These are phyloP conservation scores for Exophiala alcalophila DNA, from an alignment of 2,329 filamentous ascomycete species.

Conservation along the genomic window DNA sequence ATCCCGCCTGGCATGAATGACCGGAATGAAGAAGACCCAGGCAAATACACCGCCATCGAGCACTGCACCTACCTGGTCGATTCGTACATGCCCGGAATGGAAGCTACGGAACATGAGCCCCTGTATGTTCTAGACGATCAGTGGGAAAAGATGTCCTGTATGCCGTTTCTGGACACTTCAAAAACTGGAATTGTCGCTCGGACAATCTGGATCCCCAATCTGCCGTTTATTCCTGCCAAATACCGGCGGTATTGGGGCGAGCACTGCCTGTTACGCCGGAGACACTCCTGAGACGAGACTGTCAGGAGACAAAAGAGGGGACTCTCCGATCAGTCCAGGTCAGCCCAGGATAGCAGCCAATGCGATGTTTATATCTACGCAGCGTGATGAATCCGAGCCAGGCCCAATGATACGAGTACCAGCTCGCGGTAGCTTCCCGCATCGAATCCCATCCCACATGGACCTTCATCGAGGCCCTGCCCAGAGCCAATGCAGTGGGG, in stretches of 20 bases:
- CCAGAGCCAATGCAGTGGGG: too few relatives aligned
- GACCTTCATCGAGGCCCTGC: too few relatives aligned
- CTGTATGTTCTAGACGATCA: conserved; percentile 70
- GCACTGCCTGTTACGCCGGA: conserved; percentile 76
- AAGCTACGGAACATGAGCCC: conserved; percentile 68
- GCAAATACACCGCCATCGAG: conserved; percentile 75
- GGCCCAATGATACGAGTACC: background rate
- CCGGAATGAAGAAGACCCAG: conserved; percentile 77
- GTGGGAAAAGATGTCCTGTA: conserved; percentile 78
- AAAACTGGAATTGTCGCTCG: conserved; percentile 71
- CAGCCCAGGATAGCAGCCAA: too few relatives aligned
- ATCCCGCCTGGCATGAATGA: conserved; percentile 86
- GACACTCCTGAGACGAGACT: conserved; percentile 22
- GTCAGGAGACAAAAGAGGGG: conserved; percentile 10
- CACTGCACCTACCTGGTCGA: conserved; percentile 84
- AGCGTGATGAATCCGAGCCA: too few relatives aligned
- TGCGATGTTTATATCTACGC: too few relatives aligned
- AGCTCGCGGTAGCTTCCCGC: conserved; percentile 19
- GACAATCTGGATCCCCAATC: conserved; percentile 76
- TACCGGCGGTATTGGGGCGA: conserved; percentile 77
- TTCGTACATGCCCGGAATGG: conserved; percentile 66
- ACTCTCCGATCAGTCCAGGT: too few relatives aligned
- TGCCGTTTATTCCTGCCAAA: conserved; percentile 64
- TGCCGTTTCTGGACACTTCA: conserved; percentile 75
- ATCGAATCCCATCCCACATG: too few relatives aligned